Evolutionary conservation across 441 rosid genomes (phyloP).

Genomic region (Euphorbia schlechtendalii): DNA sequence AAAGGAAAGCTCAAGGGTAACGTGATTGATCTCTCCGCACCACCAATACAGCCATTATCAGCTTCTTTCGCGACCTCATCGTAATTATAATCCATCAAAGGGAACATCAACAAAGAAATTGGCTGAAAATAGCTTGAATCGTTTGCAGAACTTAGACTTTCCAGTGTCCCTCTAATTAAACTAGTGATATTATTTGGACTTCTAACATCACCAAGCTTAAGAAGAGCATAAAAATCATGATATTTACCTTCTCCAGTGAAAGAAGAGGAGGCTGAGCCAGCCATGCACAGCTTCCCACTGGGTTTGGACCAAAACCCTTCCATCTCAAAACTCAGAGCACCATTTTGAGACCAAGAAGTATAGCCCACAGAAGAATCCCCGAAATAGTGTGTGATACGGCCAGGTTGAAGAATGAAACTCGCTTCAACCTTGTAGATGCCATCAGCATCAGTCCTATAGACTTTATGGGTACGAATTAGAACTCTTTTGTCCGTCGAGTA

Average conservation of each 20-base stretch:
- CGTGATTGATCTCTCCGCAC: constrained; percentile 11
- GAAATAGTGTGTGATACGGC: neutral
- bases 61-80: constrained; percentile 10
- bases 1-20: constrained; percentile 17
- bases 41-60: constrained; percentile 19
- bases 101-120: constrained; percentile 42
- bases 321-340: constrained; percentile 34
- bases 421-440: constrained; percentile 24
- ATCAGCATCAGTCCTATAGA: constrained; percentile 17
- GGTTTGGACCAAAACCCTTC: constrained; percentile 67
- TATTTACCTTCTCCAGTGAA: constrained; percentile 23
- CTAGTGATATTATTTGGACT: constrained; percentile 37
- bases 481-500: neutral
- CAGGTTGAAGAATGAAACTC: constrained; percentile 12
- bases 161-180: constrained; percentile 55
- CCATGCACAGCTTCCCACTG: constrained; percentile 72
- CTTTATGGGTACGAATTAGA: constrained; percentile 19
- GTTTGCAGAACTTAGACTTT: constrained; percentile 32
- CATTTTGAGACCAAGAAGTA: neutral
- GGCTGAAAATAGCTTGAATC: constrained; percentile 37
- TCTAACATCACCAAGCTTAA: constrained; percentile 46
- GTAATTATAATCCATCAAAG: constrained; percentile 23
- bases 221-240: constrained; percentile 31
- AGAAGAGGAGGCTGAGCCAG: constrained; percentile 52
- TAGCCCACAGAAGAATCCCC: neutral